Conservation (phyloP, 2,329 filamentous ascomycete genomes). For the Aureobasidium melanogenum region DNA sequence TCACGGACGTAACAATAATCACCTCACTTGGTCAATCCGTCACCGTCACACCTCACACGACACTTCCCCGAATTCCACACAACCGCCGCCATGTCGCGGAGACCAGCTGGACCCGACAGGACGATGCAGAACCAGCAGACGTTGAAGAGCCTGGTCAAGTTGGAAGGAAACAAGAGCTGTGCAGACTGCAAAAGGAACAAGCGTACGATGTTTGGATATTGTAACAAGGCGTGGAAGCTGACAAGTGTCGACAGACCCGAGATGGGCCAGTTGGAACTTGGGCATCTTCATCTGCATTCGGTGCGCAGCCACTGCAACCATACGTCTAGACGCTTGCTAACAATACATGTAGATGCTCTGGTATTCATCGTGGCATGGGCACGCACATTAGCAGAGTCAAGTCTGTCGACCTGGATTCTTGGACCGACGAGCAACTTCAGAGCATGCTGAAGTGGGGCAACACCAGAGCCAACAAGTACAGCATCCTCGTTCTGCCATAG, state of each 20-base stretch:
- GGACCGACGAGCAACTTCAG: conserved; percentile 96
- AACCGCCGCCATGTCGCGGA: conserved; percentile 58
- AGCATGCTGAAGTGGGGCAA: conserved; percentile 96
- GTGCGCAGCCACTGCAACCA: conserved; percentile 19
- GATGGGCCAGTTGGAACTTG: conserved; percentile 99
- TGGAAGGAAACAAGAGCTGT: conserved; percentile 93
- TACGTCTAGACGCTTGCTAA: not conserved
- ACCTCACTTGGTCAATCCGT: not conserved
- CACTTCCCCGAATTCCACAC: not conserved
- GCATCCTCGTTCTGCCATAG: not conserved
- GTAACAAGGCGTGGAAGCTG: conserved; percentile 14
- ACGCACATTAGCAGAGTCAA: conserved; percentile 98
- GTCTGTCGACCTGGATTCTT: conserved; percentile 93
- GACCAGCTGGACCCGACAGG: conserved; percentile 73
- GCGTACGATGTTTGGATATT: conserved; percentile 49
- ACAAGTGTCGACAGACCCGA: conserved; percentile 57
- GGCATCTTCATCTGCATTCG: conserved; percentile 97
- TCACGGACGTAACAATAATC: not conserved
- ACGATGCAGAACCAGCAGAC: conserved; percentile 89
- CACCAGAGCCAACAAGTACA: conserved; percentile 82
- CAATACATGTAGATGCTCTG: conserved; percentile 58
- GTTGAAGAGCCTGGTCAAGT: conserved; percentile 88
- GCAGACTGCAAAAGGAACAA: conserved; percentile 99
- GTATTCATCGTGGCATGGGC: conserved; percentile 97
- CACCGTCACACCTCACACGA: not conserved